Percentiles rank a stretch among this genome's conserved stretches.
Evolutionary conservation across 495 filamentous ascomycete species (phyloP).

Genomic region (Chaetomium tenue): DNA sequence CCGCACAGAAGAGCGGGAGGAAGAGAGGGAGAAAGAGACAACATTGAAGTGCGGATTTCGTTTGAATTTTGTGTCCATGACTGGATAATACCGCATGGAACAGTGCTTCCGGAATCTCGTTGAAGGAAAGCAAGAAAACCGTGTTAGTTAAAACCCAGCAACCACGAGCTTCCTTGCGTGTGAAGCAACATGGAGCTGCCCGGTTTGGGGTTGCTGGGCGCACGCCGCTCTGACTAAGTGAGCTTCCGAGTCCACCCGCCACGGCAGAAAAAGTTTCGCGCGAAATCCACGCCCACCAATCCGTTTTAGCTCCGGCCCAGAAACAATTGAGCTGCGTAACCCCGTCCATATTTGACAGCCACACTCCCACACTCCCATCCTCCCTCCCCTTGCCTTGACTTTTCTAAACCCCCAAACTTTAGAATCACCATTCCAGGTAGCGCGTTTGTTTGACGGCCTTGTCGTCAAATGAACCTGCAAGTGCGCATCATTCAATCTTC

Average conservation of each 20-base stretch:
- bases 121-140: background rate
- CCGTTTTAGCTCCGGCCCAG: background rate
- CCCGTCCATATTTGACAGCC: constrained; percentile 20
- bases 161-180: constrained; percentile 1
- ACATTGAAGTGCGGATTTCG: background rate
- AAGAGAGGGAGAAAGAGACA: background rate
- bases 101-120: background rate
- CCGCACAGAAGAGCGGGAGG: background rate
- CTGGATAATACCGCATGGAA: background rate
- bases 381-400: constrained; percentile 22
- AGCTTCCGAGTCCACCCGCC: constrained; percentile 20
- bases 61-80: background rate
- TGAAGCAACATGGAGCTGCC: constrained; percentile 4
- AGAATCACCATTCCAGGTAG: constrained; percentile 35
- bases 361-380: constrained; percentile 22
- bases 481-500: constrained; percentile 43
- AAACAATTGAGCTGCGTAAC: constrained; percentile 1
- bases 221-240: constrained; percentile 2
- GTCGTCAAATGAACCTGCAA: constrained; percentile 73
- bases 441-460: constrained; percentile 64
- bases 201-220: background rate
- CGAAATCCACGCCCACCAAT: constrained; percentile 1
- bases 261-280: constrained; percentile 22
- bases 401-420: constrained; percentile 22
- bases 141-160: no score